Base-by-base conservation (phyloP, 2,329 filamentous ascomycete species). In the Hansfordia pulvinata region DNA sequence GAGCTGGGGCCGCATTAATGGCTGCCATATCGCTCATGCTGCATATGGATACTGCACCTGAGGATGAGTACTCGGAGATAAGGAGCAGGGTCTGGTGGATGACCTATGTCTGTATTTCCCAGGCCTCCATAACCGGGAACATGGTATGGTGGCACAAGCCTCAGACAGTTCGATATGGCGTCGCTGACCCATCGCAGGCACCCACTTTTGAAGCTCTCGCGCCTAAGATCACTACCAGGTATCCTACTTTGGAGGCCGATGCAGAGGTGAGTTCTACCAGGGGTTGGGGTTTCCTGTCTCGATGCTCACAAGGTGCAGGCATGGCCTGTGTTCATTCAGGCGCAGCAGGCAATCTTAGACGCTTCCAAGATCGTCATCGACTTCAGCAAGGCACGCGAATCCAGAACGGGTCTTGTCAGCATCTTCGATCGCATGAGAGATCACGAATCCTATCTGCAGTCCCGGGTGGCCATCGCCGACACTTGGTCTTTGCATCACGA, bases 1-100 rank as follows among this genome's bases (percentile, higher is more conserved):
- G 62, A 27, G 55, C 60, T 1, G 58, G 58, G 1, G 55, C 62
- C 30, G 62, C 62, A 3, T 36, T 66, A 19, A 48, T 60, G 32
- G 39, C 53, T 10, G 61, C 61, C 6, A 59, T 64, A 50, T 52
- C 50, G 17, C 36, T 60, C 14, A 51, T 46, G 5, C 43, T 67
- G 2, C 61, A 66, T 37, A 43, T 40, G 10, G 49, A 45, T 24
- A 45, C 38, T 5, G 44, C 50, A 5, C 42, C 44, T 6, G 50
- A 58, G 18, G 53, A 58, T 21, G 40, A 44, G 20, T 62, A 49
- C 32, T 43, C 54, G 1, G 62, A 67, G 35, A 57, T 57, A 9
- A 54, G 53, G 35, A 47, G 59, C 17, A 50, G 62, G 17, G 49
- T 55, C 5, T 67, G 62, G 62, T 67, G 62, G 62, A 64, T 64